Percentiles rank a stretch among this genome's conserved stretches.
Conservation (phyloP, 2,329 filamentous ascomycete species). For the Coniella vitis region DNA sequence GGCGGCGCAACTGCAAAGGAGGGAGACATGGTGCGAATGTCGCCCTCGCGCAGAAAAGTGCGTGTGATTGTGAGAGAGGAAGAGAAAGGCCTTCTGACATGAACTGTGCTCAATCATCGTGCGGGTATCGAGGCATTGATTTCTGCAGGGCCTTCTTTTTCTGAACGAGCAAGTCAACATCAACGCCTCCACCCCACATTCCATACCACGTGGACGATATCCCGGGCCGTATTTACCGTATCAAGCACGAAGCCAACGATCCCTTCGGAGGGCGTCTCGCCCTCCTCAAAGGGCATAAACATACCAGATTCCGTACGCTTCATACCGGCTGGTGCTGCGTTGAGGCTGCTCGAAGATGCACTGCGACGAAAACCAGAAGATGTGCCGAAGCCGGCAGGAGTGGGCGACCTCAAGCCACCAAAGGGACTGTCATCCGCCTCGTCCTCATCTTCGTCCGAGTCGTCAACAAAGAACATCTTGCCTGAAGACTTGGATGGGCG, state of each 20-base stretch:
- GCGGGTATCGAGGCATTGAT: constrained; percentile 5
- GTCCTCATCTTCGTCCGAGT: constrained; percentile 50
- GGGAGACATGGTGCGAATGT: constrained; percentile 3
- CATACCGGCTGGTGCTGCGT: constrained; percentile 54
- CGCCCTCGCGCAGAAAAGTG: constrained; percentile 1
- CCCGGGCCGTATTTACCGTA: constrained; percentile 66
- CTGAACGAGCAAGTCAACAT: constrained; percentile 26
- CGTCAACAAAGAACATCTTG: constrained; percentile 57
- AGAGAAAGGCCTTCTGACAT: constrained; percentile 1
- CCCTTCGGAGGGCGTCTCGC: constrained; percentile 56
- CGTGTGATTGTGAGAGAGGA: neutral
- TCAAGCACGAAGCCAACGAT: constrained; percentile 76
- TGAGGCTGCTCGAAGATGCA: constrained; percentile 41
- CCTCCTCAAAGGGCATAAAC: constrained; percentile 83
- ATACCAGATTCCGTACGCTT: constrained; percentile 78
- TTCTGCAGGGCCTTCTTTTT: constrained; percentile 19
- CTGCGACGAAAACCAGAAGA: constrained; percentile 36
- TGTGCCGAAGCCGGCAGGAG: constrained; percentile 9
- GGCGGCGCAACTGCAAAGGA: neutral
- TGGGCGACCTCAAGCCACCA: constrained; percentile 20
- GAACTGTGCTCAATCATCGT: constrained; percentile 5
- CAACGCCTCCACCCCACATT: constrained; percentile 60
- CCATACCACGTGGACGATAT: constrained; percentile 66
- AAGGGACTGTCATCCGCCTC: constrained; percentile 21
- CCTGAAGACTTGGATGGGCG: constrained; percentile 61